Base-by-base conservation (phyloP, 2,329 filamentous ascomycete species). In the Beauveria australis region DNA sequence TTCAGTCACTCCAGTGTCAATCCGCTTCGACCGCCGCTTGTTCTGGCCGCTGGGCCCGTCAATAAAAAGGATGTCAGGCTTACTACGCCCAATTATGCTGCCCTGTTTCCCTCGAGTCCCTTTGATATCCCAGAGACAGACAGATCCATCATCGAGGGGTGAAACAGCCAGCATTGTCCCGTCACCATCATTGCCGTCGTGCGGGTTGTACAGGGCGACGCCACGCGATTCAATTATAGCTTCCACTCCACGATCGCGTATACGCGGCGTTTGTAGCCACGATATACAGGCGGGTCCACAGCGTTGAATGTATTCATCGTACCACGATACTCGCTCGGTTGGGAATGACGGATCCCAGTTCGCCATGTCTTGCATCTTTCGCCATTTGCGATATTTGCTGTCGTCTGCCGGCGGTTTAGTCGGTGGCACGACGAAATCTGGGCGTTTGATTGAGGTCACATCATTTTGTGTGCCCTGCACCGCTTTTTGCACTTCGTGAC, bases 281-380 rank as follows among this genome's bases (percentile, higher is more conserved):
- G 82, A 87, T 58, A 91, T 78, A 16, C 80, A 81, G n/a, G 91
- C 79, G 0, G 87, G 86, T 1, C 85, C 91, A 73, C 92, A 82
- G 40, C 92, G 82, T 58, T 92, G 90, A 64, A 95, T 88, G 69
- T 92, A 96, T 72, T 97, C 92, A 60, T 89, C 83, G 71, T 96
- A 96, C 88, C 91, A 97, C 53, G 89, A 85, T 22, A 92, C 79
- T 46, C 78, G 78, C 73, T 97, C 92, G 5, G 74, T 76, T 0
- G 86, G 83, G 64, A 88, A 91, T 0, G 84, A 84, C 0, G 90
- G 90, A 66, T 96, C 91, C 92, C 92, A 96, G 66, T 91, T 91
- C 5, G 87, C 86, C 68, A 89, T 77, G 61, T 90, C 81, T 54
- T 85, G 81, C 1, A 69, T 60, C 33, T 66, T 65, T 30, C 66